phyloP scores from a whole-genome alignment of 306 rosid genomes.

The Casuarina glauca region DNA sequence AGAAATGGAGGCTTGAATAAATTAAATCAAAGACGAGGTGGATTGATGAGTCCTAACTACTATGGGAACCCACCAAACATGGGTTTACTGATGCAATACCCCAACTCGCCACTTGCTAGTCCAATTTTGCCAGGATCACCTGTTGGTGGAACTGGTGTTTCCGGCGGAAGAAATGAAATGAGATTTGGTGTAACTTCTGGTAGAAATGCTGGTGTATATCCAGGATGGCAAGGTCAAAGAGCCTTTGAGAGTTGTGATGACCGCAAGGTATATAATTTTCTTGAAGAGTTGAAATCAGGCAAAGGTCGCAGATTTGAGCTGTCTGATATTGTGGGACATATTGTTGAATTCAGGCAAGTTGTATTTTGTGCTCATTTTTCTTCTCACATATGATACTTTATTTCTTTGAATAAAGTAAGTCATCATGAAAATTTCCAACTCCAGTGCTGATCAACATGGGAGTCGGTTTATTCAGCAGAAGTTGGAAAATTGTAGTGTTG shows the following conservation, averaged over 20 bases:
- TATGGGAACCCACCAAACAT: conserved; percentile 48
- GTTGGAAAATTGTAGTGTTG: conserved; percentile 37
- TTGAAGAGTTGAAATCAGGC: conserved; percentile 56
- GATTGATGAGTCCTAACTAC: conserved; percentile 42
- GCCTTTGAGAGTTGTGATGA: conserved; percentile 40
- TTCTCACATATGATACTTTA: conserved; percentile 13
- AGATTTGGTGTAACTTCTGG: conserved; percentile 38
- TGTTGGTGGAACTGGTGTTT: conserved; percentile 37
- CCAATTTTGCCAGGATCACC: conserved; percentile 44
- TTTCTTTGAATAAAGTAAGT: conserved; percentile 29
- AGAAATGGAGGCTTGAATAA: conserved; percentile 32
- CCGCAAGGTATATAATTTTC: conserved; percentile 51
- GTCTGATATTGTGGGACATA: conserved; percentile 51
- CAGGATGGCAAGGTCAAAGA: conserved; percentile 58
- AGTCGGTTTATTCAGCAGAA: conserved; percentile 62
- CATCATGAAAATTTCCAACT: conserved; percentile 16
- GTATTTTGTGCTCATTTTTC: conserved; percentile 10
- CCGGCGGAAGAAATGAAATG: conserved; percentile 48
- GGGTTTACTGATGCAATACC: conserved; percentile 41
- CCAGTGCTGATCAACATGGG: conserved; percentile 60
- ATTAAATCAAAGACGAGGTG: conserved; percentile 52
- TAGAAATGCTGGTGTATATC: conserved; percentile 39
- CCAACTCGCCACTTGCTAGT: conserved; percentile 45
- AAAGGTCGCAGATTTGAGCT: conserved; percentile 60
- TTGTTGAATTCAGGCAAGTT: conserved; percentile 55